phyloP scores from a whole-genome alignment of 495 filamentous ascomycete species.

The Aspergillus egyptiacus region DNA sequence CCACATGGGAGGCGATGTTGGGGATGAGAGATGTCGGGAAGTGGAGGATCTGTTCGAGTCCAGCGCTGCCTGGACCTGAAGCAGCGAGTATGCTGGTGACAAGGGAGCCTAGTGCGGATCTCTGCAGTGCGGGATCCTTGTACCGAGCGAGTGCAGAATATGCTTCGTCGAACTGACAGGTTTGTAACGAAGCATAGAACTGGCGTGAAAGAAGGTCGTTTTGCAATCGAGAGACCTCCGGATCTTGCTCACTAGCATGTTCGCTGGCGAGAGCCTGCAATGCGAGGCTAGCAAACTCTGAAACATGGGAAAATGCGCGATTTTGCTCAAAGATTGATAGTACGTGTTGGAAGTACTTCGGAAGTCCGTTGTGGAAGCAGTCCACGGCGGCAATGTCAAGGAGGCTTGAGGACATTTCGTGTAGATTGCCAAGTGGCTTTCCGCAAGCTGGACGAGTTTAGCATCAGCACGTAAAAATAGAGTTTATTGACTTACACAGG shows the following conservation, averaged over 20 bases:
- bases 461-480: not conserved
- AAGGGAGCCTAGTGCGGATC: constrained; percentile 57
- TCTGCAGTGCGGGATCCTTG: constrained; percentile 60
- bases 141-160: constrained; percentile 71
- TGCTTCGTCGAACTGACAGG: constrained; percentile 71
- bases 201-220: constrained; percentile 74
- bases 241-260: constrained; percentile 36
- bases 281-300: constrained; percentile 76
- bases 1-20: constrained; percentile 67
- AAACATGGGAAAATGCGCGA: constrained; percentile 68
- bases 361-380: constrained; percentile 67
- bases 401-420: constrained; percentile 52
- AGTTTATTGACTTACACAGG: constrained; percentile 55
- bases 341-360: constrained; percentile 83
- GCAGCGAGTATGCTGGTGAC: constrained; percentile 65
- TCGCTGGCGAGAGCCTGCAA: constrained; percentile 55
- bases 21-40: constrained; percentile 61
- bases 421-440: constrained; percentile 42
- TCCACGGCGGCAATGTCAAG: constrained; percentile 66
- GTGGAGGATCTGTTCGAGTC: constrained; percentile 56
- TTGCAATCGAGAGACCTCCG: constrained; percentile 29
- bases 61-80: constrained; percentile 48
- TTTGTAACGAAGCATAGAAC: constrained; percentile 73
- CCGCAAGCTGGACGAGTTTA: constrained; percentile 29
- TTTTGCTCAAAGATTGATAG: constrained; percentile 72